These are phyloP conservation scores for Carex cristatella DNA, from an alignment of 176 grass and related monocot species.

Conservation along the genomic window DNA sequence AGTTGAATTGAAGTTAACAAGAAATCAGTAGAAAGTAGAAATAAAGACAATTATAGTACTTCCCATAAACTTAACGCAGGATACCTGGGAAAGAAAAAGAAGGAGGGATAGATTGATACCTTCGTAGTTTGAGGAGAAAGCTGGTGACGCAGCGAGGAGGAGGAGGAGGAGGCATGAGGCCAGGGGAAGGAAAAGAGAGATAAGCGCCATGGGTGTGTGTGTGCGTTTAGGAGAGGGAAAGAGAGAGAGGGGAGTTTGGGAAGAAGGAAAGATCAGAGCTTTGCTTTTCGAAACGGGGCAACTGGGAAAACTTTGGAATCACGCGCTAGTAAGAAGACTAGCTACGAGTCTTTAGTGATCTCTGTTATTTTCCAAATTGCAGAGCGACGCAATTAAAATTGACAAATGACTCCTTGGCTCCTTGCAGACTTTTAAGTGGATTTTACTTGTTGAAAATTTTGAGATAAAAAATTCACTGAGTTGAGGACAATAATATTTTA, in stretches of 20 bases:
- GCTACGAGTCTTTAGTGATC: background rate
- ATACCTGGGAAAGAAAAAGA: background rate
- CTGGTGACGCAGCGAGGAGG: constrained; percentile 21
- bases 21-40: background rate
- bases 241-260: background rate
- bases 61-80: background rate
- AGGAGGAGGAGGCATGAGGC: constrained; percentile 20
- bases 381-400: background rate
- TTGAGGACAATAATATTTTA: background rate
- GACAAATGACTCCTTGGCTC: background rate
- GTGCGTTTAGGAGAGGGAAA: background rate
- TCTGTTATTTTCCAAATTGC: background rate
- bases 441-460: background rate
- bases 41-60: background rate
- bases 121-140: constrained; percentile 33
- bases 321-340: background rate
- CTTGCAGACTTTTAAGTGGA: background rate
- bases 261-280: background rate
- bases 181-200: background rate
- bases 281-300: background rate
- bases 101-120: constrained; percentile 4
- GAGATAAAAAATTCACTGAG: background rate
- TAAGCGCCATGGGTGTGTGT: background rate
- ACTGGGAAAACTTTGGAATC: background rate
- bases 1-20: background rate